phyloP scores from a whole-genome alignment of 352 stramenopile genomes.

The Globisporangium abappressorium region DNA sequence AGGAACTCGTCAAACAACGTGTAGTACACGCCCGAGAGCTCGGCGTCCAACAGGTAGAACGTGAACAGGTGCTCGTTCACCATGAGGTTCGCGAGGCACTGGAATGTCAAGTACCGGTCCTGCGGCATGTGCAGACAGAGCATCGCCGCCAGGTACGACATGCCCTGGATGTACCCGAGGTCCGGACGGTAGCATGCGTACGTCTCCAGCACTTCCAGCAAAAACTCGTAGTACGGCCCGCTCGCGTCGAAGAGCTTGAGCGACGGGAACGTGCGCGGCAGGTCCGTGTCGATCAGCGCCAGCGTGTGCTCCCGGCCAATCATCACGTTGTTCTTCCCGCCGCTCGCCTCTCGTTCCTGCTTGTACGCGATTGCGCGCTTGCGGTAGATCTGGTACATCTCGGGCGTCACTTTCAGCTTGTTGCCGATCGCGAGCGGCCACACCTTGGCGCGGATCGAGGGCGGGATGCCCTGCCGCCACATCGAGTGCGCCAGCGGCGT shows the following conservation, averaged over 20 bases:
- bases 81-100: conserved; percentile 87
- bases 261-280: conserved; percentile 83
- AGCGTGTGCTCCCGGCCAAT: conserved; percentile 63
- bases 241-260: conserved; percentile 75
- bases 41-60: conserved; percentile 82
- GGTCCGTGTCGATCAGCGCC: conserved; percentile 81
- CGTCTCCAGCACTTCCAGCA: conserved; percentile 82
- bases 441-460: conserved; percentile 74
- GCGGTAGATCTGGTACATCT: conserved; percentile 87
- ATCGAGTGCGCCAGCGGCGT: conserved; percentile 71
- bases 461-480: conserved; percentile 80
- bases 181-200: conserved; percentile 87
- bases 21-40: conserved; percentile 81
- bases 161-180: conserved; percentile 87
- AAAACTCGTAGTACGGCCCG: conserved; percentile 70
- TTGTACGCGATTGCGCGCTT: conserved; percentile 60
- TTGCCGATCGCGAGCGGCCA: conserved; percentile 87
- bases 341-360: conserved; percentile 28
- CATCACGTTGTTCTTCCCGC: conserved; percentile 10
- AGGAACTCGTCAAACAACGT: conserved; percentile 77
- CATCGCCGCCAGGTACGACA: conserved; percentile 87
- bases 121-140: conserved; percentile 84
- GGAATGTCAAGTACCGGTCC: conserved; percentile 78
- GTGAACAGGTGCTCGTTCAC: conserved; percentile 87
- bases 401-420: conserved; percentile 79